phyloP scores from a whole-genome alignment of 2,329 filamentous ascomycete species.

The Proliferodiscus dingleyae region DNA sequence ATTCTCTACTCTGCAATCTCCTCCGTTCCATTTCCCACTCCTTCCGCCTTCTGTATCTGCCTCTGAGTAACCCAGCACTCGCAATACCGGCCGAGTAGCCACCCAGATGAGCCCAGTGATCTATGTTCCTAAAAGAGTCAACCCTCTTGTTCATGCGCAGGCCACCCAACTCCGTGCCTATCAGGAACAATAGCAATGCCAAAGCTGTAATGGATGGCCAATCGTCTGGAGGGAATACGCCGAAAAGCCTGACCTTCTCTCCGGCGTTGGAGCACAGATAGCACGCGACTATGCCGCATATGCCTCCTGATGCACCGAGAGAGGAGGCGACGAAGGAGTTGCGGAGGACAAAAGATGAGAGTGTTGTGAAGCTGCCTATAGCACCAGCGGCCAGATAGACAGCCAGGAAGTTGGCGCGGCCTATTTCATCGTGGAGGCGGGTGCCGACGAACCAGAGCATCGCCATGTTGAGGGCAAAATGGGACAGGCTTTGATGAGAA shows the following conservation, averaged over 20 bases:
- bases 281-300: constrained; percentile 56
- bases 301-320: constrained; percentile 62
- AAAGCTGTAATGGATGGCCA: constrained; percentile 49
- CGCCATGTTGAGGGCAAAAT: constrained; percentile 61
- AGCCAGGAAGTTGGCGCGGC: constrained; percentile 63
- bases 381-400: constrained; percentile 58
- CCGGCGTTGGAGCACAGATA: constrained; percentile 56
- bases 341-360: constrained; percentile 39
- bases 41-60: constrained; percentile 20
- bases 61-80: constrained; percentile 22
- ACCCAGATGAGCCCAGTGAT: constrained; percentile 36
- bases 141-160: constrained; percentile 22
- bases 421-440: constrained; percentile 64
- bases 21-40: constrained; percentile 22
- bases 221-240: constrained; percentile 47
- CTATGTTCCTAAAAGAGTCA: constrained; percentile 20
- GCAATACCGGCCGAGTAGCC: constrained; percentile 32
- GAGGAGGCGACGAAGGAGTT: constrained; percentile 42
- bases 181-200: constrained; percentile 46
- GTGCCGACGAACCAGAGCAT: constrained; percentile 63
- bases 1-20: too few species aligned
- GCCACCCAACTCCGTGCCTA: constrained; percentile 47
- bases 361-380: constrained; percentile 53
- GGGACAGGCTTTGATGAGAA: constrained; percentile 59
- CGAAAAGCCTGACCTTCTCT: constrained; percentile 53